A percentile compares a stretch with the other conserved stretches of the same genome.
Evolutionary conservation across 2,329 filamentous ascomycete species (phyloP).

Genomic region (Sclerotinia trifoliorum): DNA sequence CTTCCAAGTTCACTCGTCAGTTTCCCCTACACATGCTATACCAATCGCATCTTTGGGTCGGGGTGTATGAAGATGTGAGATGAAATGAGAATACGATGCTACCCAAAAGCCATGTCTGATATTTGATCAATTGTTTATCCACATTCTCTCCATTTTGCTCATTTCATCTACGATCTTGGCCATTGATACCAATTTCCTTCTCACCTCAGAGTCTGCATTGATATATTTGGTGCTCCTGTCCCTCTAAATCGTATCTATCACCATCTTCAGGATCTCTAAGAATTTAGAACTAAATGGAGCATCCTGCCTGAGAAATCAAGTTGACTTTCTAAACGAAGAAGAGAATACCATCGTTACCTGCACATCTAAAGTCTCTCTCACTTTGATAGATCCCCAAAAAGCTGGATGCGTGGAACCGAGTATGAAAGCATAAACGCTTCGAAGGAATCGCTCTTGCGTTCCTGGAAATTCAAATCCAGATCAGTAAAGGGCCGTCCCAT

Average conservation of each 20-base stretch:
- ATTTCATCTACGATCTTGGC: background rate
- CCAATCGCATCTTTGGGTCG: background rate
- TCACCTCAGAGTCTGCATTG: background rate
- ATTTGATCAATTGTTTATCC: background rate
- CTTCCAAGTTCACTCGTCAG: background rate
- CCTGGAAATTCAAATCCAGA: background rate
- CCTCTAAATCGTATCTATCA: background rate
- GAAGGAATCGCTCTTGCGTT: background rate
- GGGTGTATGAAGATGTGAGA: background rate
- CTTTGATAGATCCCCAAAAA: background rate
- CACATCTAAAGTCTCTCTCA: background rate
- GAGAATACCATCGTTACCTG: background rate
- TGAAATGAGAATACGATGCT: background rate
- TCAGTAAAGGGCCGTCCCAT: background rate
- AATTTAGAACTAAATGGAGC: background rate
- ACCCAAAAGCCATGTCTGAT: background rate
- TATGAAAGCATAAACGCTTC: background rate
- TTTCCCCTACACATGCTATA: background rate
- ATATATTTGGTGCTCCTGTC: rapidly evolving
- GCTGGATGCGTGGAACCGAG: rapidly evolving
- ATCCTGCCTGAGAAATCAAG: background rate
- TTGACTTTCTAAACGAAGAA: background rate
- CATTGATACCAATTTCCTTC: background rate
- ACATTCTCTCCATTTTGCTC: background rate
- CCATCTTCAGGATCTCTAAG: background rate